A percentile compares a stretch with the other conserved stretches of the same genome.
These are phyloP conservation scores for Paracoccidioides brasiliensis DNA, from an alignment of 2,329 filamentous ascomycete genomes.

Conservation along the genomic window DNA sequence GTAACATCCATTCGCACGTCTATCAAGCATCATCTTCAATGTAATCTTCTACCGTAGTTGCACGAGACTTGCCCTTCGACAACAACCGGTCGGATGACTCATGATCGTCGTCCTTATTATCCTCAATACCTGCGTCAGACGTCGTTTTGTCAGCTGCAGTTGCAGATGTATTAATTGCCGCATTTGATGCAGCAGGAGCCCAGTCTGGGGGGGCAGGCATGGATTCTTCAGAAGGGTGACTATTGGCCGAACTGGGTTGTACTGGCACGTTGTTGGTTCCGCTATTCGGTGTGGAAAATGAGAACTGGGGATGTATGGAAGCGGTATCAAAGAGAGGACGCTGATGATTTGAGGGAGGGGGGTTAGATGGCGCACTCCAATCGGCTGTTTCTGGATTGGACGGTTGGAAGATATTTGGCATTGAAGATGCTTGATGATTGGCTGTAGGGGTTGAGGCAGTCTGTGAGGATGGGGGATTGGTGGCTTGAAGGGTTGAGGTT, in stretches of 20 bases:
- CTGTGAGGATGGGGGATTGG: not conserved
- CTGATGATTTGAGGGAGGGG: not conserved
- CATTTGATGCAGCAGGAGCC: slow-evolving; percentile 1
- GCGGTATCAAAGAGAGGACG: not conserved
- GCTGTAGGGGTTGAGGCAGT: not conserved
- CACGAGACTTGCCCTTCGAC: slow-evolving; percentile 10
- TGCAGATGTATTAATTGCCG: not conserved
- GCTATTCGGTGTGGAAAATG: not conserved
- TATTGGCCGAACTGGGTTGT: not conserved
- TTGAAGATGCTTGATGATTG: not conserved
- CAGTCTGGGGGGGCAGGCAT: not conserved
- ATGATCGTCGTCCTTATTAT: not conserved
- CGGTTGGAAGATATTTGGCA: not conserved
- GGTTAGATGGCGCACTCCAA: not conserved
- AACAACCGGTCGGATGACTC: not conserved
- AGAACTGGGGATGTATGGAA: not conserved
- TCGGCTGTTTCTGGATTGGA: not conserved
- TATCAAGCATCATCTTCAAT: slow-evolving; percentile 5
- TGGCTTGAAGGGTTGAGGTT: not conserved
- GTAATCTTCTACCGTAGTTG: slow-evolving; percentile 12
- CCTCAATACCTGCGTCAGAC: not conserved
- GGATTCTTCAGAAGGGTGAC: not conserved
- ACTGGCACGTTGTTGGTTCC: not conserved
- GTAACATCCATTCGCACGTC: not conserved
- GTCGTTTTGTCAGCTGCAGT: not conserved